Evolutionary conservation across 257 asterid species (phyloP).

Genomic region (Striga asiatica): DNA sequence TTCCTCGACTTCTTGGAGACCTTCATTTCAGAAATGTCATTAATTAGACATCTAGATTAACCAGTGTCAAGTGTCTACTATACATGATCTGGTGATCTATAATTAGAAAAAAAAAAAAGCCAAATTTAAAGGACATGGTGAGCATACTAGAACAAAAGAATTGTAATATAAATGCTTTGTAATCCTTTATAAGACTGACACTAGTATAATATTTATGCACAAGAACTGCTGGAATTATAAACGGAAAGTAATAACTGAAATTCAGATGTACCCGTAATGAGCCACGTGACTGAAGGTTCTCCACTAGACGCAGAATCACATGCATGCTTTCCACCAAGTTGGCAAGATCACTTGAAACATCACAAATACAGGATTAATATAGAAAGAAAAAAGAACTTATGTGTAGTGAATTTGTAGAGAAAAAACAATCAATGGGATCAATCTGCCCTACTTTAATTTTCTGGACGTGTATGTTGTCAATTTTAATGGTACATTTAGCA

Average conservation of each 20-base stretch:
- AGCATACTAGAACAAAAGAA: neutral
- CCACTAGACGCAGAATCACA: conserved; percentile 67
- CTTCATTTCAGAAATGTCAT: conserved; percentile 29
- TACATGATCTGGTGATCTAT: neutral
- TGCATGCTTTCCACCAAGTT: conserved; percentile 81
- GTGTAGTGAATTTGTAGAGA: neutral
- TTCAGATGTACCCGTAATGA: conserved; percentile 60
- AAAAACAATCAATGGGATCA: conserved; percentile 1
- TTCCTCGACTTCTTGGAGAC: conserved; percentile 73
- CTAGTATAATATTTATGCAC: too few relatives aligned
- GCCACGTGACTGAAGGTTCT: conserved; percentile 83
- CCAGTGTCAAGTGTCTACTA: neutral
- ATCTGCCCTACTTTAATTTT: neutral
- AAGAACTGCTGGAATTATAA: neutral
- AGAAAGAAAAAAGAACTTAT: neutral
- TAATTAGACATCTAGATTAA: neutral
- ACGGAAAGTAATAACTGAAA: conserved; percentile 1
- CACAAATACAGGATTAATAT: conserved; percentile 19
- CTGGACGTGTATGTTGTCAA: neutral
- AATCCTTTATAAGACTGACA: too few relatives aligned
- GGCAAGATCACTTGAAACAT: conserved; percentile 70
- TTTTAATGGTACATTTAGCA: conserved; percentile 1
- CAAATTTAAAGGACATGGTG: neutral
- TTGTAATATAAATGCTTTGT: neutral
- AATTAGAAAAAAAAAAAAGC: too few relatives aligned